phyloP scores from a whole-genome alignment of 1,139 yeast species.

The Suhomyces guaymorum region DNA sequence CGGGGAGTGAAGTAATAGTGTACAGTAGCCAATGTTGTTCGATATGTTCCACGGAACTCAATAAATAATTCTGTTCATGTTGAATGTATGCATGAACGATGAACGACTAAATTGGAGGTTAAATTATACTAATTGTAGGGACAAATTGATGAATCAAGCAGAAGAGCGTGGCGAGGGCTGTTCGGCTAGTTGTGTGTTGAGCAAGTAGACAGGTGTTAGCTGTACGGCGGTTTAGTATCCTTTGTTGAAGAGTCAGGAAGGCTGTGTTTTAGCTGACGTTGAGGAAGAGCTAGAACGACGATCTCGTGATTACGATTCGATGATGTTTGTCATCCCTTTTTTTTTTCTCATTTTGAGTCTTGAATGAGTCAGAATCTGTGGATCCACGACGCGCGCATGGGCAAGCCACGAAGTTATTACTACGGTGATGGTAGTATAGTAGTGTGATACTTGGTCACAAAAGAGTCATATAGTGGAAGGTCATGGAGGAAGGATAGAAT shows the following conservation, averaged over 20 bases:
- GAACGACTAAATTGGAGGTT: too few species aligned
- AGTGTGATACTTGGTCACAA: too few species aligned
- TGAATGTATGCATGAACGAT: too few species aligned
- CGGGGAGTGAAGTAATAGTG: background rate
- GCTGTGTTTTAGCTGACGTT: background rate
- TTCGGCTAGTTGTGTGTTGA: conserved; percentile 1
- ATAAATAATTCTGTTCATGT: too few species aligned
- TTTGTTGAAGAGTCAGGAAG: background rate
- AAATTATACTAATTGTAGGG: too few species aligned
- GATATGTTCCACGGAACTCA: too few species aligned
- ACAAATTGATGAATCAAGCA: too few species aligned
- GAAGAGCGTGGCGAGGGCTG: conserved; percentile 7
- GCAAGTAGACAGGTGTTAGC: background rate
- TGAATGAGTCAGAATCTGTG: conserved; percentile 12
- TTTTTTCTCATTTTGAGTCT: conserved; percentile 3
- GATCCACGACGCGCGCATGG: background rate
- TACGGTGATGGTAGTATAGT: too few species aligned
- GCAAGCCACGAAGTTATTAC: too few species aligned
- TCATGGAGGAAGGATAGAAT: too few species aligned
- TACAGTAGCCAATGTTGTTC: background rate
- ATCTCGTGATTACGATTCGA: conserved; percentile 1
- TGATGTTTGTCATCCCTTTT: conserved; percentile 7
- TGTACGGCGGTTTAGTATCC: too few species aligned
- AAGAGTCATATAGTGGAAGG: too few species aligned
- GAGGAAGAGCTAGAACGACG: background rate